Base-by-base conservation (phyloP, 768 basidiomycete species). In the Suillus subluteus region DNA sequence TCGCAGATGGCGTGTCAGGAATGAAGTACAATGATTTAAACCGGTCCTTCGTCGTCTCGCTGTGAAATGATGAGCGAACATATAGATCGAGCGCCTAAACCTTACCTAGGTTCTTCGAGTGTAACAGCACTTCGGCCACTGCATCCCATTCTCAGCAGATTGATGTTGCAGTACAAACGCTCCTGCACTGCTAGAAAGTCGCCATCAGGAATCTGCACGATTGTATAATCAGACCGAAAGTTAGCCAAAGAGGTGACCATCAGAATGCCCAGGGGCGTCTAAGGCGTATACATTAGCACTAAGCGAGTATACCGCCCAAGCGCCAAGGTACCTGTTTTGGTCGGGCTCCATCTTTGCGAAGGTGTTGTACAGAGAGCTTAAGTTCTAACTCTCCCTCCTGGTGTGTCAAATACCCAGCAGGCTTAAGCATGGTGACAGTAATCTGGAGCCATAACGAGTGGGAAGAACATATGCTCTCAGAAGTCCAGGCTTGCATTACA, bases 181-280 rank as follows among this genome's bases (percentile, higher is more conserved):
- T 91, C 87, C 67, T 84, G 85, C 40, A 83, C 82, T 46, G 84
- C 82, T 23, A 85, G 82, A 76, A 89, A 91, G 75, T 89, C 82
- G 15, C 78, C 94, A 55, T 82, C 78, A 0, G 92, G 92, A 62
- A 95, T 87, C 66, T 86, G 88, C 40, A 95, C 90, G 67, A 95
- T 93, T 65, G 91, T 91, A 75, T 88, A 92, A 81, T 95, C 93
- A 2, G 92, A 94, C 64, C 91, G 91, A 74, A 95, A 95, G 80
- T 92, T 90, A 54, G 92, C 91, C 35, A 95, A 86, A 13, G 92
- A 94, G 35, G 94, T 95, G 65, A 88, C 86, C 86, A 95, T 88
- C 71, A 95, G 82, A 32, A 84, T 78, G 59, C 94, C 94, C 63
- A 88, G 79, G 16, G 84, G 82, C 12, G 88, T 92, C 85, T 90